Evolutionary conservation across 2,329 filamentous ascomycete species (phyloP), one percentile per base, ranked within the genome.

Genomic region (Chaetomium olivaceum): DNA sequence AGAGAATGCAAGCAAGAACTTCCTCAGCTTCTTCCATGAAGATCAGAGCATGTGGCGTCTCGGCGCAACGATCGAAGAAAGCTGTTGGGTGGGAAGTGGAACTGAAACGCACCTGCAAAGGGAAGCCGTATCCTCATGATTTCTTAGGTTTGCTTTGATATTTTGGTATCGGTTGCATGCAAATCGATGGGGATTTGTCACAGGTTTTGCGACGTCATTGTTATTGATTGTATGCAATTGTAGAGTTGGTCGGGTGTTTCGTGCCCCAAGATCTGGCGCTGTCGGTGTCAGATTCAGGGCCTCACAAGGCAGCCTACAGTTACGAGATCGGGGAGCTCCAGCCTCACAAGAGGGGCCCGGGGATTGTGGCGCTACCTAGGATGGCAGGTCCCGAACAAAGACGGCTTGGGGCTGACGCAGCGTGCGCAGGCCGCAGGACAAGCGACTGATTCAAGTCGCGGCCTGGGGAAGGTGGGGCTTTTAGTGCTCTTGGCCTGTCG

Each of bases 61-160:
- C n/a, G 46, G 21, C 21, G 14, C 9, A 19, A n/a, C 19, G 2
- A 46, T n/a, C n/a, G n/a, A 36, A 33, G 27, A 3, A 55, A 11
- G 29, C 7, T 39, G 39, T 43, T 43, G 39, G 39, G 39, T 43
- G 52, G 19, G 27, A 56, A 33, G 12, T 4, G 25, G 51, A 12
- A 31, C 6, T 36, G 46, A 16, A 31, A 52, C 87, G 74, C 82
- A 95, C 93, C 91, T 80, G 92, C 92, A 76, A 97, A 96, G 63
- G 91, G 90, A 73, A 93, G 86, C 75, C 93, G 88, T 81, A 97
- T 92, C 78, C 91, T 91, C 90, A 96, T 95, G 63, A 9, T 27
- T 52, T 25, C 51, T 7, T 39, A 55, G 56, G 7, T 56, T 46
- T n/a, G 8, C 23, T 9, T 46, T 54, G n/a, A 16, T 48, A 14